Base-by-base conservation (phyloP, 140 eudicot species). In the Artemisia princeps region DNA sequence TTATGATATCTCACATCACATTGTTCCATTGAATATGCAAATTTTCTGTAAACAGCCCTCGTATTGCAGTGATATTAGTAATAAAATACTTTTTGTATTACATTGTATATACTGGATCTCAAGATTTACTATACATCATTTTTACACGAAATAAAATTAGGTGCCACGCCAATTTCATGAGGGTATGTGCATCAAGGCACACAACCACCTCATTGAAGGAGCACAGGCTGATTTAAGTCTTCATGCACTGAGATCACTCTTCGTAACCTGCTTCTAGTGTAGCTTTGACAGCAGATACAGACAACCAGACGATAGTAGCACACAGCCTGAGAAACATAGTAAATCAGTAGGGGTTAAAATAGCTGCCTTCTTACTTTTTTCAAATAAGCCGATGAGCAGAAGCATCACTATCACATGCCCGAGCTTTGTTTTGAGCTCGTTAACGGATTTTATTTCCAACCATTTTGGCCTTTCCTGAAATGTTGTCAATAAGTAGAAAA, bases 351-450 rank as follows among this genome's bases (percentile, higher is more conserved):
- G 74, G 62, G 96, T 51, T 54, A 74, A 56, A 67, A 91, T 84
- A 13, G 76, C 76, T 0, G 97, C 96, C 72, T 78, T 91, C 71
- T 85, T 87, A 60, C 91, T 91, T 72, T 91, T 91, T 65, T 91
- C 96, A 62, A 87, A 83, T 56, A 91, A 70, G 10, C 97, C 97
- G 22, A 90, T 91, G 7, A 91, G 89, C 12, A 91, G 84, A 48
- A 91, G 95, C 97, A 91, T 87, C 82, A 91, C 97, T 53, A 91
- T 91, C 15, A 91, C 97, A 70, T 91, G 97, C 0, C 97, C 97
- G 0, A 87, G 87, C 72, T 91, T 91, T 6, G 96, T 91, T 77
- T 91, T 91, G 70, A 91, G 88, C 80, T 77, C 95, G 62, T 87
- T 91, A 51, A 91, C 87, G 0, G 97, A 82, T 72, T 91, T 87